Conservation (phyloP, 1,284 basidiomycete species). For the Naganishia sp. region DNA sequence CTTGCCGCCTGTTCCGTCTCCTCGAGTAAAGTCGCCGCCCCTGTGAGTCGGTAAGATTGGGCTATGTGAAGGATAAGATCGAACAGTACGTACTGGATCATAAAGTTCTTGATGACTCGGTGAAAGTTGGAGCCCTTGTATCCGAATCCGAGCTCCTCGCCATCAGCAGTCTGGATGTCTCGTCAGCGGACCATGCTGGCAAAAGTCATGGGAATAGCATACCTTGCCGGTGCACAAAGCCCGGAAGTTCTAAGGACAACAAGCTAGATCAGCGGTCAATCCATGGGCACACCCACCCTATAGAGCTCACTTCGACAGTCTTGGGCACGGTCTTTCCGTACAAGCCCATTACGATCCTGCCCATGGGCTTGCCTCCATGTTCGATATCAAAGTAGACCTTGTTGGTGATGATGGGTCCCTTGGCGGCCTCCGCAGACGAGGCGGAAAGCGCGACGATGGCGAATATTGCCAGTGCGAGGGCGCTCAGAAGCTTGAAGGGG, state of each 20-base stretch:
- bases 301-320: conserved; percentile 59
- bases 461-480: conserved; percentile 60
- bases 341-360: conserved; percentile 79
- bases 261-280: background rate
- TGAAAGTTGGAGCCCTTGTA: conserved; percentile 72
- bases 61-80: background rate
- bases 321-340: conserved; percentile 86
- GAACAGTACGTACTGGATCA: conserved; percentile 46
- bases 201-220: background rate
- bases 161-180: conserved; percentile 63
- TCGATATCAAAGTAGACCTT: conserved; percentile 93
- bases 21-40: conserved; percentile 70
- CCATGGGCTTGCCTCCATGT: conserved; percentile 79
- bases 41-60: conserved; percentile 43
- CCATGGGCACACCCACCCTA: background rate
- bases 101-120: conserved; percentile 70
- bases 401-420: conserved; percentile 76
- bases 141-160: conserved; percentile 68
- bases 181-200: background rate
- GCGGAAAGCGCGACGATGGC: conserved; percentile 55
- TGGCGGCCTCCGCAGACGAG: conserved; percentile 46
- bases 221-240: conserved; percentile 62
- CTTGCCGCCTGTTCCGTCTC: conserved; percentile 66
- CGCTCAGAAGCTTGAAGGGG: conserved; percentile 17
- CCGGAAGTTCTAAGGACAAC: conserved; percentile 60